phyloP scores from a whole-genome alignment of 768 basidiomycete genomes.

The Tulasnella sp. region DNA sequence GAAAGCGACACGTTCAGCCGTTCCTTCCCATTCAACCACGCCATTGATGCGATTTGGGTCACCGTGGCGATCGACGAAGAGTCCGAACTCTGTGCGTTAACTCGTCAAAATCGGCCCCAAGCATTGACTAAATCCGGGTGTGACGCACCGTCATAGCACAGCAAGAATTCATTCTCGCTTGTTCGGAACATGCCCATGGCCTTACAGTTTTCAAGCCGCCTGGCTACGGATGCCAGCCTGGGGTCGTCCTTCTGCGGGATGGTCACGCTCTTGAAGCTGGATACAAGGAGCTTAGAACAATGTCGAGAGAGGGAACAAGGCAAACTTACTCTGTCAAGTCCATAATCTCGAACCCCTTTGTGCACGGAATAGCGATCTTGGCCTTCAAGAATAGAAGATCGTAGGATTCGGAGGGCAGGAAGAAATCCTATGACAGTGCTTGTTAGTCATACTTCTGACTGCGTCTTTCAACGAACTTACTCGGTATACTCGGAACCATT shows the following conservation, averaged over 20 bases:
- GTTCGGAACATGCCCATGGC: conserved; percentile 87
- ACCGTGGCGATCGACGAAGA: conserved; percentile 89
- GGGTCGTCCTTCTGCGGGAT: conserved; percentile 76
- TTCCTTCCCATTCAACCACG: conserved; percentile 91
- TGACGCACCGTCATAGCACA: conserved; percentile 72
- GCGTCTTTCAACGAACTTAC: conserved; percentile 24
- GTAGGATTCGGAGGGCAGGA: conserved; percentile 82
- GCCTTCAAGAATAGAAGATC: conserved; percentile 89
- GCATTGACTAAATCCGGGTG: neutral
- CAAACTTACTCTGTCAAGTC: conserved; percentile 76
- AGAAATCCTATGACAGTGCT: conserved; percentile 51
- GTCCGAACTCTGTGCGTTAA: conserved; percentile 63
- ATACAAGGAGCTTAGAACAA: neutral
- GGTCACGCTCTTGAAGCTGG: conserved; percentile 75
- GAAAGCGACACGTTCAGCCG: conserved; percentile 76
- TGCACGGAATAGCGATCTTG: conserved; percentile 85
- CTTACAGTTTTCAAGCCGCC: conserved; percentile 66
- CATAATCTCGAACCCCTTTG: conserved; percentile 96
- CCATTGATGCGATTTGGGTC: conserved; percentile 57
- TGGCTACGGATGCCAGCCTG: conserved; percentile 52
- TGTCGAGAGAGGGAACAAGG: conserved; percentile 6
- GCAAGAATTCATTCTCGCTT: conserved; percentile 76
- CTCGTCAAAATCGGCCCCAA: neutral
- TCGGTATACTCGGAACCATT: conserved; percentile 92
- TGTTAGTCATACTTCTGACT: neutral